These are phyloP conservation scores for Furcasterigmium furcatum DNA, from an alignment of 2,329 filamentous ascomycete genomes.

Conservation along the genomic window DNA sequence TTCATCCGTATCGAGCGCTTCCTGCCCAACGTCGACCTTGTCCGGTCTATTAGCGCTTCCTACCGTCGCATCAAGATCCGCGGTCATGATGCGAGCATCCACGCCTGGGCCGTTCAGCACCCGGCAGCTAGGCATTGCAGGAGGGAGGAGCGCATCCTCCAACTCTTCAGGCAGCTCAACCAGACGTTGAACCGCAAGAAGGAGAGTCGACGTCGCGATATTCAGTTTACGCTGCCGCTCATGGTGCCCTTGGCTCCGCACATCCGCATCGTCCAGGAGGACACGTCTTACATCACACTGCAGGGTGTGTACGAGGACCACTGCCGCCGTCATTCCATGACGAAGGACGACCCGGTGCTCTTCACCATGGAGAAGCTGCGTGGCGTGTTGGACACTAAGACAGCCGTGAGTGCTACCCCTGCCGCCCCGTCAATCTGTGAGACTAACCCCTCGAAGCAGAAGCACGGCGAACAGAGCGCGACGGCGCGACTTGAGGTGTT, in stretches of 20 bases:
- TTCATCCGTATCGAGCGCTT: slow-evolving; percentile 98
- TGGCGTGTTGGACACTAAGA: slow-evolving; percentile 68
- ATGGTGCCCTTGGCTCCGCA: slow-evolving; percentile 95
- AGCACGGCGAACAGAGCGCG: slow-evolving; percentile 64
- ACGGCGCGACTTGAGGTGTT: slow-evolving; percentile 87
- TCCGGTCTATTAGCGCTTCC: slow-evolving; percentile 85
- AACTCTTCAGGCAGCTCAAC: slow-evolving; percentile 97
- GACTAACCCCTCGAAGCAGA: slow-evolving; percentile 39
- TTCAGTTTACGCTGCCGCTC: slow-evolving; percentile 93
- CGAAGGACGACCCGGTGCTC: slow-evolving; percentile 92
- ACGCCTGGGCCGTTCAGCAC: slow-evolving; percentile 94
- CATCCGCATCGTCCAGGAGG: slow-evolving; percentile 93
- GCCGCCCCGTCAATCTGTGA: slow-evolving; percentile 6
- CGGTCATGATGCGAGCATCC: slow-evolving; percentile 95
- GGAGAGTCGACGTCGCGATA: slow-evolving; percentile 86
- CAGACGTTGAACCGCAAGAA: slow-evolving; percentile 88
- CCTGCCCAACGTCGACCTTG: slow-evolving; percentile 88
- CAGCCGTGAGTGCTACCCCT: slow-evolving; percentile 40
- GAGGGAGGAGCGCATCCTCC: slow-evolving; percentile 89
- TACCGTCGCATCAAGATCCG: slow-evolving; percentile 93
- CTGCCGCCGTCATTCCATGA: slow-evolving; percentile 80
- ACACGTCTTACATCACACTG: slow-evolving; percentile 88
- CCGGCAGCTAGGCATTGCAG: slow-evolving; percentile 89
- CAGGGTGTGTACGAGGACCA: slow-evolving; percentile 97
- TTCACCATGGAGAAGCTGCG: slow-evolving; percentile 95